phyloP scores from a whole-genome alignment of 108 stramenopile species.

The Halocafeteria seosinensis region DNA sequence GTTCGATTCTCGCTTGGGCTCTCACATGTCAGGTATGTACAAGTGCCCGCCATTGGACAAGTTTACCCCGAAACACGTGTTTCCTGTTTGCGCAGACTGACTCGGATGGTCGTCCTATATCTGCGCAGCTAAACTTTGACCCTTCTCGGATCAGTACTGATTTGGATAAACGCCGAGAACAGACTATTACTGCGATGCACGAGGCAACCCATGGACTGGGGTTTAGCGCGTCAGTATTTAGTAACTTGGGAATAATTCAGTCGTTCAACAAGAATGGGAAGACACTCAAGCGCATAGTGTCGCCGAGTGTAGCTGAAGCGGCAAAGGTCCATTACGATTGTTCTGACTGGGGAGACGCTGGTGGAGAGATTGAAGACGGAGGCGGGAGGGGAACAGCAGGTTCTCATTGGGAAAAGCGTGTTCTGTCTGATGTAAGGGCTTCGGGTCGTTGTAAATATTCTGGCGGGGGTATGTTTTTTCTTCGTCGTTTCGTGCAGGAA shows the following conservation, averaged over 20 bases:
- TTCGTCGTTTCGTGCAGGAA: no score
- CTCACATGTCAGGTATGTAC: slow-evolving; percentile 3
- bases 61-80: no score
- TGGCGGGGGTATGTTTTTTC: no score
- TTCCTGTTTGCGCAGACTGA: no score
- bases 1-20: background rate
- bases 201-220: background rate
- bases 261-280: background rate
- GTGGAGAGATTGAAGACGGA: background rate
- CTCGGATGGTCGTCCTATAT: background rate
- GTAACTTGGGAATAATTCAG: background rate
- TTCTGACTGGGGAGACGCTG: background rate
- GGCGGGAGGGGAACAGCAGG: background rate
- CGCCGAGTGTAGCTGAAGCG: background rate
- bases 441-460: no score
- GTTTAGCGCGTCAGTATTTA: background rate
- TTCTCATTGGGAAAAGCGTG: slow-evolving; percentile 12
- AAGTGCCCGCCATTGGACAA: no score
- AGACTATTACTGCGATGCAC: background rate
- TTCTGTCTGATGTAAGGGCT: slow-evolving; percentile 22
- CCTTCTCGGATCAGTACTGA: background rate
- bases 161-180: background rate
- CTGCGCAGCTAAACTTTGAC: background rate
- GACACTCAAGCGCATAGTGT: background rate
- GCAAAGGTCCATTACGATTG: background rate